These are phyloP conservation scores for Cornus kousa DNA, from an alignment of 148 eudicot genomes.

Conservation along the genomic window DNA sequence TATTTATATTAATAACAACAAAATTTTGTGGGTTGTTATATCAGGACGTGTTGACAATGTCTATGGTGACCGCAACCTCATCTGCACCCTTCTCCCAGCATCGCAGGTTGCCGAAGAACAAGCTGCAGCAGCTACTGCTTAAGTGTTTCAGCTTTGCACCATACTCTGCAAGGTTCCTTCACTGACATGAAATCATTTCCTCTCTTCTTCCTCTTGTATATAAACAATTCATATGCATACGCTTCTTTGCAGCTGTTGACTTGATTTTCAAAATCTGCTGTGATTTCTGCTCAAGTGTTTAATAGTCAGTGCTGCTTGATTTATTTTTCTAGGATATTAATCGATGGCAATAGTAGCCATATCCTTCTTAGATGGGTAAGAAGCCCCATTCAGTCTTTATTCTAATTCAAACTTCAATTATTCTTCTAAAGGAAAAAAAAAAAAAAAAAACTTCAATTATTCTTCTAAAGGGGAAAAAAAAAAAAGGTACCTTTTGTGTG, in stretches of 20 bases:
- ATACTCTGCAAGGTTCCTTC: constrained; percentile 9
- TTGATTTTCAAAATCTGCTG: background rate
- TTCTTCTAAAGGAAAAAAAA: too few relatives aligned
- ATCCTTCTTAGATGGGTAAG: too few relatives aligned
- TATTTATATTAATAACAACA: too few relatives aligned
- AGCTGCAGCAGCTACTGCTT: constrained; percentile 57
- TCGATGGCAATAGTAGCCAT: too few relatives aligned
- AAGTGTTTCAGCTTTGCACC: constrained; percentile 15
- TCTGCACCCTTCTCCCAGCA: constrained; percentile 85
- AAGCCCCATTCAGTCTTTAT: too few relatives aligned
- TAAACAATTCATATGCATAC: constrained; percentile 8
- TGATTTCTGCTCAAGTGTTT: too few relatives aligned
- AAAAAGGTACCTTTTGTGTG: too few relatives aligned
- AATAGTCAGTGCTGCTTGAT: too few relatives aligned
- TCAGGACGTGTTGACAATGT: constrained; percentile 94
- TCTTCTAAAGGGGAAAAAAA: too few relatives aligned
- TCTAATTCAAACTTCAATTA: too few relatives aligned
- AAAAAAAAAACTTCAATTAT: too few relatives aligned
- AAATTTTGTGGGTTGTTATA: background rate
- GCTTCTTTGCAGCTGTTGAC: constrained; percentile 3
- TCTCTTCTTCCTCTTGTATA: constrained; percentile 26
- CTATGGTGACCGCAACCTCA: constrained; percentile 92
- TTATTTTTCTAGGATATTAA: too few relatives aligned
- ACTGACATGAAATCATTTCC: background rate
- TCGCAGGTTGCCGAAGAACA: constrained; percentile 72